phyloP scores from a whole-genome alignment of 495 filamentous ascomycete genomes.

The Neurospora pannonica region DNA sequence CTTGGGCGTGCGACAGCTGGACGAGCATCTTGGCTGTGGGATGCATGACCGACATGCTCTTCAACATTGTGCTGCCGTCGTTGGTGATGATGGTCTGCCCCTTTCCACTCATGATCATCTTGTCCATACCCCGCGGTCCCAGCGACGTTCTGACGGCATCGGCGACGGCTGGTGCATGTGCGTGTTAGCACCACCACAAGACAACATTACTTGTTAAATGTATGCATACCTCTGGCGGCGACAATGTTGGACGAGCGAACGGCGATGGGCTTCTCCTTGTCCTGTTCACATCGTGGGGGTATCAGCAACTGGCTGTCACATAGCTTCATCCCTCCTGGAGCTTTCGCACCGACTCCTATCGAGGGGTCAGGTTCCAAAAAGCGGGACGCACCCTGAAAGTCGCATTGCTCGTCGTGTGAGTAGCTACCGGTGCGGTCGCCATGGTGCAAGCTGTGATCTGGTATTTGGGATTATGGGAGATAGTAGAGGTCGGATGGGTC shows the following conservation, averaged over 20 bases:
- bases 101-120: conserved; percentile 97
- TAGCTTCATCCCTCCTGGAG: background rate
- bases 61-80: conserved; percentile 97
- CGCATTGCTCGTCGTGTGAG: conserved; percentile 51
- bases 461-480: background rate
- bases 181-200: background rate
- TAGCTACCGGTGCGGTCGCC: conserved; percentile 50
- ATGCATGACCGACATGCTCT: conserved; percentile 97
- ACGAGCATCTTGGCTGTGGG: conserved; percentile 98
- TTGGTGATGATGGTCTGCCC: conserved; percentile 98
- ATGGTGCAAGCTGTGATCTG: conserved; percentile 38
- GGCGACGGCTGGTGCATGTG: conserved; percentile 60
- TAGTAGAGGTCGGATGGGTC: conserved; percentile 5
- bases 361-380: background rate
- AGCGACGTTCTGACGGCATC: conserved; percentile 84
- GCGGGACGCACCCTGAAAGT: conserved; percentile 62
- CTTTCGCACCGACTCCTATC: background rate
- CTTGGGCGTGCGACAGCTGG: conserved; percentile 90
- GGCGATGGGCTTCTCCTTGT: conserved; percentile 97
- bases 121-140: conserved; percentile 71
- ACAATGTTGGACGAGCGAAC: conserved; percentile 93
- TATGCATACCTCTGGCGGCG: conserved; percentile 74
- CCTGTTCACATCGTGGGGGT: conserved; percentile 37
- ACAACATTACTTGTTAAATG: background rate
- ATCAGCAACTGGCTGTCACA: conserved; percentile 32